These are phyloP conservation scores for Lasiodiplodia hormozganensis DNA, from an alignment of 2,329 filamentous ascomycete species.

Conservation along the genomic window DNA sequence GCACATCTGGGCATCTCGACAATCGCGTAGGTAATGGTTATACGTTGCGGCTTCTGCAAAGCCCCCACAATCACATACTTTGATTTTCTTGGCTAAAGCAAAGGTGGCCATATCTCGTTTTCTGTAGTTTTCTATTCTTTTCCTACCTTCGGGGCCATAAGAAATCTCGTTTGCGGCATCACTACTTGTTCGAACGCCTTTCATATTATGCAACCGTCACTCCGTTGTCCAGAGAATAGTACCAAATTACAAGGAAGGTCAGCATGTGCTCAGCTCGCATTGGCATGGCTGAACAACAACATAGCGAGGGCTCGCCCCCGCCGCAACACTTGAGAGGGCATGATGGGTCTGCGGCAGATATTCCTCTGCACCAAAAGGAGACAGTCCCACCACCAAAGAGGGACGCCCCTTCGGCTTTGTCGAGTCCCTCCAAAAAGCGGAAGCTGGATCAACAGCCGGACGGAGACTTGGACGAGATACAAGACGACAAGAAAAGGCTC, in stretches of 20 bases:
- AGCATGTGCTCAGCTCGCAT: not conserved
- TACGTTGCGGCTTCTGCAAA: not conserved
- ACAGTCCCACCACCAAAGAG: too few species aligned
- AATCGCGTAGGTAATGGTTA: not conserved
- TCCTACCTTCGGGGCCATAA: not conserved
- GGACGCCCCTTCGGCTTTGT: not conserved
- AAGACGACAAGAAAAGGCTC: not conserved
- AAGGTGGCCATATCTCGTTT: not conserved
- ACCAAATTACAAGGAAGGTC: not conserved
- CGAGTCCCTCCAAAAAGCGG: not conserved
- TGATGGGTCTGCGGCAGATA: not conserved
- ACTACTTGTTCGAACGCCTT: too few species aligned
- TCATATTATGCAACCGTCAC: not conserved
- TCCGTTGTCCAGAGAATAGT: not conserved
- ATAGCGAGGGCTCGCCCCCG: not conserved
- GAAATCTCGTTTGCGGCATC: not conserved
- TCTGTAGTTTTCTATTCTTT: not conserved
- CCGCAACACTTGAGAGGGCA: not conserved
- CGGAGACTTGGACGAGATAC: rapidly evolving
- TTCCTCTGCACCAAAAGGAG: not conserved
- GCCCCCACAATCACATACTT: not conserved
- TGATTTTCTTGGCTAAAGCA: not conserved
- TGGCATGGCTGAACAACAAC: not conserved
- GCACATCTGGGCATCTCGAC: not conserved
- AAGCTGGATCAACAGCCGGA: not conserved